Percentiles rank a stretch among this genome's conserved stretches.
Conservation (phyloP, 2,329 filamentous ascomycete species). For the Aureobasidium lini region DNA sequence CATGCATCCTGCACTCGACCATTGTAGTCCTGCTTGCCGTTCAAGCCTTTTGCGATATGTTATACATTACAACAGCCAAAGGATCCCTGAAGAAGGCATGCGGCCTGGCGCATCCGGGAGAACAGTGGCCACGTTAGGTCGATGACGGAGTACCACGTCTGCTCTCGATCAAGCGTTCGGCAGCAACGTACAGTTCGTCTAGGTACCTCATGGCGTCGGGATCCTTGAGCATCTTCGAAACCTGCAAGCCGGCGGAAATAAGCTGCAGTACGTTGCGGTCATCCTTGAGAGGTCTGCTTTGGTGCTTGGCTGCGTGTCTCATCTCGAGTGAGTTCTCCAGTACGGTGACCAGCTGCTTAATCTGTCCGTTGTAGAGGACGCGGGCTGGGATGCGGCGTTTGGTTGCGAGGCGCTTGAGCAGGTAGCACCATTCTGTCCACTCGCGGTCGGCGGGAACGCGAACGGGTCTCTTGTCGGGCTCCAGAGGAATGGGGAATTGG, state of each 20-base stretch:
- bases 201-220: slow-evolving; percentile 75
- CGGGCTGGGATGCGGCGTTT: slow-evolving; percentile 78
- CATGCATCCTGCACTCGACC: no score
- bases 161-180: slow-evolving; percentile 65
- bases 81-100: neutral
- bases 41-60: neutral
- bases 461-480: slow-evolving; percentile 72
- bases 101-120: neutral
- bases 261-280: slow-evolving; percentile 83
- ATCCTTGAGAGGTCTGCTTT: slow-evolving; percentile 76
- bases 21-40: no score
- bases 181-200: slow-evolving; percentile 73
- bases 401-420: slow-evolving; percentile 76
- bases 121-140: no score
- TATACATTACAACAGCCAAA: neutral
- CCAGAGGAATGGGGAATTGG: slow-evolving; percentile 79
- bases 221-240: slow-evolving; percentile 81
- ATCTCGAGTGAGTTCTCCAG: slow-evolving; percentile 84
- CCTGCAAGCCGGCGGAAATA: slow-evolving; percentile 79
- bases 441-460: slow-evolving; percentile 69
- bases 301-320: slow-evolving; percentile 77
- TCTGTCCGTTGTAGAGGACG: slow-evolving; percentile 77
- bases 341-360: slow-evolving; percentile 84
- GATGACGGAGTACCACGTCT: neutral
- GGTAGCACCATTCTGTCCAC: slow-evolving; percentile 88